Evolutionary conservation across 2,329 filamentous ascomycete species (phyloP).

Genomic region (Didymella glomerata): DNA sequence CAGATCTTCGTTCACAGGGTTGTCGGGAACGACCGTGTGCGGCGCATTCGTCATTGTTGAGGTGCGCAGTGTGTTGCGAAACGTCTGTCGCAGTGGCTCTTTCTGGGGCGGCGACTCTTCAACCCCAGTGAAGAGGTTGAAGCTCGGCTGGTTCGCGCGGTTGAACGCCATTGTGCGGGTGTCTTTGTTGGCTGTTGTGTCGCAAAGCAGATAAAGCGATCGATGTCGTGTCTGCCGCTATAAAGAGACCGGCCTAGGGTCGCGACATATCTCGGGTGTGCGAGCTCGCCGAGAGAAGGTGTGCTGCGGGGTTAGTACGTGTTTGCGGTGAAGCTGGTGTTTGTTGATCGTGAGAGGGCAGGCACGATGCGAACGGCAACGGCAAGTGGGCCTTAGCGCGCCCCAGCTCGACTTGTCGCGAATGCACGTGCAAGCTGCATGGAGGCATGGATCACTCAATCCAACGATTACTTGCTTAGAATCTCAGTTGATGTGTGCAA

Average conservation of each 20-base stretch:
- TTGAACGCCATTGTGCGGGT: slow-evolving; percentile 38
- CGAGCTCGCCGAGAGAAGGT: too few species aligned
- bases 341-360: slow-evolving; percentile 20
- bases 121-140: slow-evolving; percentile 59
- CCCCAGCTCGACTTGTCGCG: slow-evolving; percentile 6
- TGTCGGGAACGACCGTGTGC: slow-evolving; percentile 50
- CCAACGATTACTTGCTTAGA: not conserved
- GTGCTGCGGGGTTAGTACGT: slow-evolving; percentile 1
- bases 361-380: slow-evolving; percentile 20
- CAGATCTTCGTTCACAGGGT: slow-evolving; percentile 73
- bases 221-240: not conserved
- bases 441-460: too few species aligned
- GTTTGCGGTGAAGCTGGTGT: slow-evolving; percentile 9
- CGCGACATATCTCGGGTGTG: slow-evolving; percentile 5
- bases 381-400: slow-evolving; percentile 20
- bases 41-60: slow-evolving; percentile 54
- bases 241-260: not conserved
- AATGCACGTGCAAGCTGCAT: slow-evolving; percentile 7
- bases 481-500: not conserved
- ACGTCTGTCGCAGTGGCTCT: slow-evolving; percentile 54
- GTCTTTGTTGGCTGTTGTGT: slow-evolving; percentile 30
- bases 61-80: slow-evolving; percentile 52
- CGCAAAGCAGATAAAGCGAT: slow-evolving; percentile 5
- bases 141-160: slow-evolving; percentile 55
- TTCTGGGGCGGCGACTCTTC: slow-evolving; percentile 46